A percentile compares a stretch with the other conserved stretches of the same genome.
phyloP scores from a whole-genome alignment of 805 yeast genomes.

The Yamadazyma paraphyllophila region DNA sequence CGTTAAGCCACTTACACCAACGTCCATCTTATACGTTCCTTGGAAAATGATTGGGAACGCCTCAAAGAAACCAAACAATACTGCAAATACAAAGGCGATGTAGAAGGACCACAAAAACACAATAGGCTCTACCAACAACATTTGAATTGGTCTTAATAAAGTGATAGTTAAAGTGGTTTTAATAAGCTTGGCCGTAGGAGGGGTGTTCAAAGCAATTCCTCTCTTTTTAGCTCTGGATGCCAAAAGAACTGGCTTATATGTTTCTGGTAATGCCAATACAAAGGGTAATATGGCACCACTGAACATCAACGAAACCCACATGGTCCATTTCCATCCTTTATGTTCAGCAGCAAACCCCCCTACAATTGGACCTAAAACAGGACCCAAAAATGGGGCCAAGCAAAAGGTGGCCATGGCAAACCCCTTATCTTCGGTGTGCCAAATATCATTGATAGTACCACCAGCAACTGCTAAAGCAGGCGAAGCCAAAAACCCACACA shows the following conservation, averaged over 20 bases:
- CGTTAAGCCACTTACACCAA: conserved; percentile 65
- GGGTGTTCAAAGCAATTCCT: conserved; percentile 45
- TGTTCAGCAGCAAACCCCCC: conserved; percentile 68
- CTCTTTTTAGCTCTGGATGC: conserved; percentile 58
- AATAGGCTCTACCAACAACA: conserved; percentile 74
- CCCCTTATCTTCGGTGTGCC: conserved; percentile 56
- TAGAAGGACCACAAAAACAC: conserved; percentile 67
- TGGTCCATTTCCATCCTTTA: conserved; percentile 66
- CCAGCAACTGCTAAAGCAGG: conserved; percentile 85
- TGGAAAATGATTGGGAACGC: conserved; percentile 74
- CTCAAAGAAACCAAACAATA: conserved; percentile 75
- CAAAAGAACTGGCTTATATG: conserved; percentile 68
- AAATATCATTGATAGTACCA: conserved; percentile 78
- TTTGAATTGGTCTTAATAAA: conserved; percentile 60
- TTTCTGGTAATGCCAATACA: conserved; percentile 61
- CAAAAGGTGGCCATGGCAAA: conserved; percentile 78
- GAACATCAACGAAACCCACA: conserved; percentile 68
- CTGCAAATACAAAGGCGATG: conserved; percentile 74
- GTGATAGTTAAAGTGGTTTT: conserved; percentile 49
- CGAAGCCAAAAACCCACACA: conserved; percentile 73
- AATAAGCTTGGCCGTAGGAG: conserved; percentile 38
- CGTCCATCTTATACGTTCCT: conserved; percentile 57
- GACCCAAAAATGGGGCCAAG: conserved; percentile 78
- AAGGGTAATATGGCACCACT: conserved; percentile 57
- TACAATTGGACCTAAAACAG: conserved; percentile 71